Evolutionary conservation across 352 stramenopile species (phyloP).

Genomic region (Pythium biforme): DNA sequence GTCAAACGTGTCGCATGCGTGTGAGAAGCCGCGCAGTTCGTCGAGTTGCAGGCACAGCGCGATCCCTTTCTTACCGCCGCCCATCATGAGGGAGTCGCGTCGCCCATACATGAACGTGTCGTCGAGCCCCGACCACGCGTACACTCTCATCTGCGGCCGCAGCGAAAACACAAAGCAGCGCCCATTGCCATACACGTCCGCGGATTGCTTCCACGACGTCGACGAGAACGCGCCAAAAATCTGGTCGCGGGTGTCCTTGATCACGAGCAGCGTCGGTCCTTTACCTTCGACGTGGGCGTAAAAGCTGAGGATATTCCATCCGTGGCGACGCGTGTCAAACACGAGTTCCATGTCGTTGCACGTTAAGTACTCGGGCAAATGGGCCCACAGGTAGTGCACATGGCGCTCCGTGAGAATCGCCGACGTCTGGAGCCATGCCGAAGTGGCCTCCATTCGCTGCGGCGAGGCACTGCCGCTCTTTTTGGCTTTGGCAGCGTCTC

Average conservation of each 20-base stretch:
- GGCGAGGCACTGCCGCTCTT: neutral
- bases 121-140: slow-evolving; percentile 61
- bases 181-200: slow-evolving; percentile 68
- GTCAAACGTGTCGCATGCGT: slow-evolving; percentile 63
- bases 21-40: slow-evolving; percentile 66
- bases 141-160: slow-evolving; percentile 52
- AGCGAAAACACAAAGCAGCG: slow-evolving; percentile 74
- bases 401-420: slow-evolving; percentile 65
- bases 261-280: slow-evolving; percentile 60
- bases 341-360: slow-evolving; percentile 74
- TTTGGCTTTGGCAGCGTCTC: neutral
- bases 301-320: slow-evolving; percentile 73
- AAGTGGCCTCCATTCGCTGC: neutral
- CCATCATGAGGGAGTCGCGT: slow-evolving; percentile 56
- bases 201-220: slow-evolving; percentile 54
- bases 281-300: slow-evolving; percentile 57
- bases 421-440: slow-evolving; percentile 32
- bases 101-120: slow-evolving; percentile 72
- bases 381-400: slow-evolving; percentile 62
- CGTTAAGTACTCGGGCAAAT: slow-evolving; percentile 56
- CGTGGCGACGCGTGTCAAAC: slow-evolving; percentile 60
- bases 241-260: slow-evolving; percentile 68
- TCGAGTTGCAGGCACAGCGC: slow-evolving; percentile 71
- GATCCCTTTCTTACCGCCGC: slow-evolving; percentile 64
- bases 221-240: slow-evolving; percentile 77